Percentiles rank a stretch among this genome's conserved stretches.
Conservation (phyloP, 331 rosid genomes). For the Quercus tomentella region DNA sequence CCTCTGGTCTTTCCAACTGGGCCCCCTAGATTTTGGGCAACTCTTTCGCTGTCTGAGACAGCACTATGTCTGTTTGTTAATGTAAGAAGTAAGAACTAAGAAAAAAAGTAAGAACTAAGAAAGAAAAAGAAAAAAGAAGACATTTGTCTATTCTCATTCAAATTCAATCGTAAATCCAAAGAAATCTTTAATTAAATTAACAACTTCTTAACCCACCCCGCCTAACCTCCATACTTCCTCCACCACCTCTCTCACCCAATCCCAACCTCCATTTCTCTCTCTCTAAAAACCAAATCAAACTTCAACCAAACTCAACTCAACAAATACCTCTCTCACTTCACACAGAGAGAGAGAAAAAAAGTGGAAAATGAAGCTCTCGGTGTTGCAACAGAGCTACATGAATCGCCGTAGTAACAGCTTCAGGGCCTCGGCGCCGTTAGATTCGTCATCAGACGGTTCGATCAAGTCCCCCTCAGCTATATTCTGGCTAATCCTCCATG, state of each 20-base stretch:
- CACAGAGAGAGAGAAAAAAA: background rate
- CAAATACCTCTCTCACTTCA: background rate
- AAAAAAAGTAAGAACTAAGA: background rate
- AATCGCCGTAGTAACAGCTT: constrained; percentile 78
- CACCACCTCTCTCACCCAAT: background rate
- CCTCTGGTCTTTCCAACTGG: background rate
- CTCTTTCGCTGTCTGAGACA: background rate
- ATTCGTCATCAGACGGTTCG: constrained; percentile 59
- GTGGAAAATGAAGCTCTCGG: constrained; percentile 74
- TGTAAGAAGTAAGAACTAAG: background rate
- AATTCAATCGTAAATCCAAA: constrained; percentile 49
- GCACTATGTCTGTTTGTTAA: background rate
- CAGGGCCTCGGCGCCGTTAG: constrained; percentile 64
- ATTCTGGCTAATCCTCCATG: constrained; percentile 85
- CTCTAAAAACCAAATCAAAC: constrained; percentile 12
- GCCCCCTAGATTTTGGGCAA: constrained; percentile 12
- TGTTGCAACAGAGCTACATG: constrained; percentile 79
- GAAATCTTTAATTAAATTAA: constrained; percentile 43
- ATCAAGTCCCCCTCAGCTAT: constrained; percentile 75
- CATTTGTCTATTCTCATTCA: background rate
- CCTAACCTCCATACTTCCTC: constrained; percentile 25
- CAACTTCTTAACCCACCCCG: background rate
- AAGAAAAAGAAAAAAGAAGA: background rate
- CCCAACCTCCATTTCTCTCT: background rate
- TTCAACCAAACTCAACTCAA: constrained; percentile 15